phyloP scores from a whole-genome alignment of 2,329 filamentous ascomycete species.

The Colletotrichum theobromicola region DNA sequence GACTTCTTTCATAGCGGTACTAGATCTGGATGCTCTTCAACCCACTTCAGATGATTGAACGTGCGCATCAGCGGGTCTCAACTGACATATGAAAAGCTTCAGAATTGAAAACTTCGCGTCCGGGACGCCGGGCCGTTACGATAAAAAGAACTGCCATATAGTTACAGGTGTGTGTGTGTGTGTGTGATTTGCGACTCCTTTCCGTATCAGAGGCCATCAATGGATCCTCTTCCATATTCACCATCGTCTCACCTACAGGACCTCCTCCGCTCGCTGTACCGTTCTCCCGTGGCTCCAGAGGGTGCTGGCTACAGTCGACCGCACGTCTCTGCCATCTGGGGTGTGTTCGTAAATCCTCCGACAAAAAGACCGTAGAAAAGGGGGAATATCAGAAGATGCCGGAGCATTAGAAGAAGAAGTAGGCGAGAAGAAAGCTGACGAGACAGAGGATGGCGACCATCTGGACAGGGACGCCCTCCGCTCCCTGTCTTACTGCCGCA shows the following conservation, averaged over 20 bases:
- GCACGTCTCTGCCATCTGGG: neutral
- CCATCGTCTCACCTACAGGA: neutral
- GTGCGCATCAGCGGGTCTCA: neutral
- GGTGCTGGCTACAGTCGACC: neutral
- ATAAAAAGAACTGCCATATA: conserved; percentile 18
- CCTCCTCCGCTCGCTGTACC: neutral
- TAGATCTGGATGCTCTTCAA: neutral
- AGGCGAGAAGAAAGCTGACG: conserved; percentile 90
- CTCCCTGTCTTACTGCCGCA: conserved; percentile 59
- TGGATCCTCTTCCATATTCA: neutral
- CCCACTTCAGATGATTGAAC: neutral
- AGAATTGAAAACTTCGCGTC: conserved; percentile 20
- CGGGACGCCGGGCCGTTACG: conserved; percentile 14
- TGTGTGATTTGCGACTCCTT: conserved; percentile 15
- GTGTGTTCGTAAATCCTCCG: conserved; percentile 5
- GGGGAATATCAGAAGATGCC: neutral
- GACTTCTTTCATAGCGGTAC: neutral
- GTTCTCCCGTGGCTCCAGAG: neutral
- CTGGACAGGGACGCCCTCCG: conserved; percentile 84
- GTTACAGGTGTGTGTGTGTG: too few species aligned
- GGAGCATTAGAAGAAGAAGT: conserved; percentile 84
- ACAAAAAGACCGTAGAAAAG: conserved; percentile 4
- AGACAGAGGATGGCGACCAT: conserved; percentile 85
- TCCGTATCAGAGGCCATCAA: conserved; percentile 5
- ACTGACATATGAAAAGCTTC: conserved; percentile 21